These are phyloP conservation scores for Pontederia paniculata DNA, from an alignment of 176 grass and related monocot species.

Conservation along the genomic window DNA sequence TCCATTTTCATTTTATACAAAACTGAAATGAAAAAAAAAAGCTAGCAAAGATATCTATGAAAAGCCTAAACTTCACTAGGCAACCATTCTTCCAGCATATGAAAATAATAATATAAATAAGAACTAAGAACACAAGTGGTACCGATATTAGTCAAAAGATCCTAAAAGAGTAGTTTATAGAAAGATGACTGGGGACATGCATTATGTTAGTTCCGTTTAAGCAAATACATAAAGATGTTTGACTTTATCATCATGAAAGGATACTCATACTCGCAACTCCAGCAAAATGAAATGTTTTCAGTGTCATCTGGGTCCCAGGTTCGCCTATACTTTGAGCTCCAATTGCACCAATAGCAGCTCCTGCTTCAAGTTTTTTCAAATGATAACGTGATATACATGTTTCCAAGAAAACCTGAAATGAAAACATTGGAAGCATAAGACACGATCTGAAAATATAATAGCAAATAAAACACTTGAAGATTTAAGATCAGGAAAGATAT, in stretches of 20 bases:
- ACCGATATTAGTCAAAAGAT: too few relatives aligned
- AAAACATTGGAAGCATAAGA: conserved; percentile 4
- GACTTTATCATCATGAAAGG: conserved; percentile 23
- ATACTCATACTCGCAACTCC: conserved; percentile 99
- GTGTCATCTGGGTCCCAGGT: conserved; percentile 93
- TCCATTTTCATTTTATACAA: too few relatives aligned
- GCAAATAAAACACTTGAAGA: not conserved
- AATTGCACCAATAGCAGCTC: conserved; percentile 84
- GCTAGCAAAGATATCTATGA: too few relatives aligned
- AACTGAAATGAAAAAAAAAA: too few relatives aligned
- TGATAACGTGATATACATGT: conserved; percentile 91
- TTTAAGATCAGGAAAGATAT: too few relatives aligned
- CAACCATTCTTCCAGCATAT: not conserved
- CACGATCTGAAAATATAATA: conserved; percentile 5
- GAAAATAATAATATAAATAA: not conserved
- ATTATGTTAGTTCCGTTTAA: not conserved
- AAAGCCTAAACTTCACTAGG: too few relatives aligned
- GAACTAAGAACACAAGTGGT: not conserved
- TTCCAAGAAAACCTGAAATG: conserved; percentile 81
- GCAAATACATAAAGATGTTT: not conserved
- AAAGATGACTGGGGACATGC: too few relatives aligned
- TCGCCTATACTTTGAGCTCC: conserved; percentile 98
- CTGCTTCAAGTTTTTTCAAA: conserved; percentile 73
- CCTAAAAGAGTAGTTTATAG: too few relatives aligned
- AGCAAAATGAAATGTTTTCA: conserved; percentile 98